Evolutionary conservation across 768 basidiomycete genomes (phyloP).

Genomic region (Rhizopogon salebrosus): DNA sequence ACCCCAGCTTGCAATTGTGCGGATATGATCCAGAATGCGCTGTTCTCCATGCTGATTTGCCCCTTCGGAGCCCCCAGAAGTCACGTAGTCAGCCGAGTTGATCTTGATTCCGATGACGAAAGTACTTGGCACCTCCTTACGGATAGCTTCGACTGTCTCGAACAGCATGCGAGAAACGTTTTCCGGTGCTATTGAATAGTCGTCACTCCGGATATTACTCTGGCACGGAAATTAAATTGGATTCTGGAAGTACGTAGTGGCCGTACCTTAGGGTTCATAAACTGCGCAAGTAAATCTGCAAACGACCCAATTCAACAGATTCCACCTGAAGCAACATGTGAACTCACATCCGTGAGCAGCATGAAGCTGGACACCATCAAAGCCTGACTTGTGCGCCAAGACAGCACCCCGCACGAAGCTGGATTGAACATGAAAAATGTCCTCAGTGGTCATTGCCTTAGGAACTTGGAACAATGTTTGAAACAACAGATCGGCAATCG

Average conservation of each 20-base stretch:
- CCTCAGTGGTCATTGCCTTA: conserved; percentile 46
- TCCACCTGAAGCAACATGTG: neutral
- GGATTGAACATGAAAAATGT: conserved; percentile 57
- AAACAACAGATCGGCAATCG: conserved; percentile 21
- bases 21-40: conserved; percentile 57
- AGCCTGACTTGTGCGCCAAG: conserved; percentile 62
- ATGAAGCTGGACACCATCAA: conserved; percentile 86
- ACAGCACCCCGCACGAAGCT: conserved; percentile 65
- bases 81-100: conserved; percentile 71
- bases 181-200: conserved; percentile 40
- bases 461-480: conserved; percentile 60
- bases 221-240: conserved; percentile 12
- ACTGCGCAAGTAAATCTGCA: conserved; percentile 73
- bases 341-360: conserved; percentile 80
- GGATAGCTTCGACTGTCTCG: conserved; percentile 51
- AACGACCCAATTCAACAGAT: neutral
- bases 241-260: conserved; percentile 10
- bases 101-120: conserved; percentile 79
- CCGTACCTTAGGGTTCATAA: conserved; percentile 65
- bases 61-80: conserved; percentile 27
- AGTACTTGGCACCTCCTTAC: conserved; percentile 42
- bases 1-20: conserved; percentile 56
- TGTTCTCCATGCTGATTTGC: conserved; percentile 20
- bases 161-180: conserved; percentile 54
- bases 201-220: conserved; percentile 55